A percentile compares a stretch with the other conserved stretches of the same genome.
Conservation (phyloP, 2,329 filamentous ascomycete species). For the Fusarium verrucosum region DNA sequence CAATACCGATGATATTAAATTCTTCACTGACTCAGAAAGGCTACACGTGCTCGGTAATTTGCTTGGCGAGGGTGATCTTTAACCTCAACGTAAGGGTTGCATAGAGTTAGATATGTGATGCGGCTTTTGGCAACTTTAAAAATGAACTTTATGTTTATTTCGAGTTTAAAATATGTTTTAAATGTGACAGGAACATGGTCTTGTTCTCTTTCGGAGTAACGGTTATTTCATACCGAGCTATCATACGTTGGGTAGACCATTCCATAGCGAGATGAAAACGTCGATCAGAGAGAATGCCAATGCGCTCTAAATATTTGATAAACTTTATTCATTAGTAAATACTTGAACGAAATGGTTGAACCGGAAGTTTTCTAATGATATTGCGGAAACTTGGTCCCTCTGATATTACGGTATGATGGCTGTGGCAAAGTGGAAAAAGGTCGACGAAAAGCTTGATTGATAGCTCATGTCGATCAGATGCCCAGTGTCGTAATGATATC, state of each 20-base stretch:
- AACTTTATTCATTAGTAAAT: neutral
- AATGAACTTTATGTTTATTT: neutral
- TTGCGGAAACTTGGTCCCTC: too few relatives aligned
- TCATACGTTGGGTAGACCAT: neutral
- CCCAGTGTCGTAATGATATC: too few relatives aligned
- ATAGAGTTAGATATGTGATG: slow-evolving; percentile 23
- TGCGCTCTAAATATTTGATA: too few relatives aligned
- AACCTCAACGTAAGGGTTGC: neutral
- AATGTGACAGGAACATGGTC: slow-evolving; percentile 6
- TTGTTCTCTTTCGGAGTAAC: neutral
- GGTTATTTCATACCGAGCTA: neutral
- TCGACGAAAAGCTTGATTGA: neutral
- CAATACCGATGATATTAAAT: neutral
- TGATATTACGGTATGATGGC: too few relatives aligned
- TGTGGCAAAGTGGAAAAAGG: too few relatives aligned
- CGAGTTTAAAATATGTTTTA: neutral
- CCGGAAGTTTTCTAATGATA: too few relatives aligned
- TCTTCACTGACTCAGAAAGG: neutral
- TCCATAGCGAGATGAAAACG: neutral
- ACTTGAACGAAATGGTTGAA: too few relatives aligned
- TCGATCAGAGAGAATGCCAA: neutral
- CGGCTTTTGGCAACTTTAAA: neutral
- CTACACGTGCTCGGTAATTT: neutral
- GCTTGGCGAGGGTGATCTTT: slow-evolving; percentile 5
- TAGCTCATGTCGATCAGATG: too few relatives aligned